Base-by-base conservation (phyloP, 2,329 filamentous ascomycete genomes). In the Trichoderma breve region DNA sequence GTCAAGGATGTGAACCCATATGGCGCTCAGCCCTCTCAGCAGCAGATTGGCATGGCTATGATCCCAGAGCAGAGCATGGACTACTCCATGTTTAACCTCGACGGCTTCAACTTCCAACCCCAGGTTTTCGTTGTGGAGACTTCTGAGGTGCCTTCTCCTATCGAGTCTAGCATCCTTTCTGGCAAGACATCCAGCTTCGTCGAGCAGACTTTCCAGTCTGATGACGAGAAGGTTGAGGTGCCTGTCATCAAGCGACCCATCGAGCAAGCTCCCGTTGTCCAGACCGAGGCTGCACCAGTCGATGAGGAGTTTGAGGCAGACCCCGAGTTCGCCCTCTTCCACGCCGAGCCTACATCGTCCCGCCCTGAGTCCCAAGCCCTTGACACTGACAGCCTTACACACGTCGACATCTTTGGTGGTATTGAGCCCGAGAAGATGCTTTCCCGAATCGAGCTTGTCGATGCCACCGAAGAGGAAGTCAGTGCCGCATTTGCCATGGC, bases 61-160 rank as follows among this genome's bases (percentile, higher is more conserved):
- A 90, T 97, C 61, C 93, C 94, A 1, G 94, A 97, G 82, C 90
- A 92, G 76, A 86, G 84, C 67, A 86, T 94, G 81, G 92, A 97
- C 77, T 91, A 94, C 76, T 89, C 90, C 69, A 88, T 92, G 82
- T 86, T 96, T n/a, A 84, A 79, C 74, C 81, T 94, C 60, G 88
- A 82, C 68, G 84, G 84, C 72, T 90, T 86, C 80, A 86, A 84
- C 80, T 91, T 88, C 80, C 90, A 92, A 79, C 90, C 91, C 28
- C 90, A 90, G 79, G 90, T 93, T 63, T 97, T 92, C 77, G 88
- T 93, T 64, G 89, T 95, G n/a, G 89, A 92, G 74, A 87, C 93
- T 2, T 91, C 91, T 2, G 87, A 91, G 75, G 84, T 91, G 30
- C 91, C 91, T 6, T 81, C 85, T 58, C 78, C 83, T 28, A 86